Evolutionary conservation across 1,284 basidiomycete species (phyloP).

Genomic region (Uromyces viciae-fabae): DNA sequence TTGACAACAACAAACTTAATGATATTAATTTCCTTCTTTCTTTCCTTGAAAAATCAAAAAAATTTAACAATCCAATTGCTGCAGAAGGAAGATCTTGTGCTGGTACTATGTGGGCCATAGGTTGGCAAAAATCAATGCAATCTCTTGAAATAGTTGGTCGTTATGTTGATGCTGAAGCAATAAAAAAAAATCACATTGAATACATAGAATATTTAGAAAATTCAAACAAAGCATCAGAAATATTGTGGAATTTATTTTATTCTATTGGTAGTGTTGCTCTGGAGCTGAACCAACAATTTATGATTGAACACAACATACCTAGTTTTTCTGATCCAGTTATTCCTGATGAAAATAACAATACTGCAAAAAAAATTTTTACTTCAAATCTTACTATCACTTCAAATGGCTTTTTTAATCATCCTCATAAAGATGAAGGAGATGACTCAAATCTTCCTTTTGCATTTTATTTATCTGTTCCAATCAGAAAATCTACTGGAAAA

Average conservation of each 20-base stretch:
- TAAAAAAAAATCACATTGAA: background rate
- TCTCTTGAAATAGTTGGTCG: background rate
- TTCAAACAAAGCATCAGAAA: background rate
- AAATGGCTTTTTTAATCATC: background rate
- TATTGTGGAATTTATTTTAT: background rate
- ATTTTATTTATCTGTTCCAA: background rate
- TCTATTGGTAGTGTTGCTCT: background rate
- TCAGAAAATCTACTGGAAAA: background rate
- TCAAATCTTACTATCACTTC: background rate
- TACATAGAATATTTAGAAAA: background rate
- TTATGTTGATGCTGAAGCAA: background rate
- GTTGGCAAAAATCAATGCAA: background rate
- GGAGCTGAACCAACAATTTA: background rate
- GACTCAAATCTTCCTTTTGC: background rate
- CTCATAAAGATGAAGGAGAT: background rate
- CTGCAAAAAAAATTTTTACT: background rate
- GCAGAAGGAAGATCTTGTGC: no score
- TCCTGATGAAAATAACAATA: background rate
- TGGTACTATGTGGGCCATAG: background rate
- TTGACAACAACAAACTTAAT: background rate
- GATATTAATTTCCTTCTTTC: background rate
- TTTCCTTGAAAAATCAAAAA: background rate
- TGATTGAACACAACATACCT: background rate
- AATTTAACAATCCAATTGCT: background rate
- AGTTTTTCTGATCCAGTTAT: background rate